Evolutionary conservation across 805 yeast genomes (phyloP).

Genomic region (Wickerhamomyces mucosus): DNA sequence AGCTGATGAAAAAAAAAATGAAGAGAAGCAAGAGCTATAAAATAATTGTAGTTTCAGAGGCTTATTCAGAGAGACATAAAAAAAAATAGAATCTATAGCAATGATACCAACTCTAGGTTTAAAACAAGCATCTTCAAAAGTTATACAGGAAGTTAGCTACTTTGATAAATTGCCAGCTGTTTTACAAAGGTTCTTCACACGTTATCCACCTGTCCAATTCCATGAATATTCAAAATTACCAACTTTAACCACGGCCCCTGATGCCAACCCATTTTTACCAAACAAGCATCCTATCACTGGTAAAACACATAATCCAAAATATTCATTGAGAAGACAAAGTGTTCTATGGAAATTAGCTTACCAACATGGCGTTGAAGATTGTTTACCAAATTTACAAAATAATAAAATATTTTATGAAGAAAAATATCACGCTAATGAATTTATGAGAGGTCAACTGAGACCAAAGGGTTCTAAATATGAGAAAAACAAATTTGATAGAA

Average conservation of each 20-base stretch:
- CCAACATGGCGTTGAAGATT: constrained; percentile 68
- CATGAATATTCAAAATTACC: constrained; percentile 56
- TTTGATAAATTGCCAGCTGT: constrained; percentile 58
- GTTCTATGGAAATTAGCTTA: constrained; percentile 77
- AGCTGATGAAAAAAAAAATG: no score
- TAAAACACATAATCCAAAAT: constrained; percentile 67
- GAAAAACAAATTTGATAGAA: constrained; percentile 49
- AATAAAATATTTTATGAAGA: constrained; percentile 68
- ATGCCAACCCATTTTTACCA: constrained; percentile 81
- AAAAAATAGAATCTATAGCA: no score
- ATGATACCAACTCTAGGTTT: constrained; percentile 20
- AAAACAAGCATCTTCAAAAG: constrained; percentile 10
- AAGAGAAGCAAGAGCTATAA: no score
- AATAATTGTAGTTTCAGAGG: background rate
- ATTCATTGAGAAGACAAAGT: constrained; percentile 73
- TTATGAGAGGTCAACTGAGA: constrained; percentile 64
- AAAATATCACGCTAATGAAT: constrained; percentile 57
- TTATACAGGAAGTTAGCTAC: constrained; percentile 29
- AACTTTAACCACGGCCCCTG: constrained; percentile 52
- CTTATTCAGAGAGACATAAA: no score
- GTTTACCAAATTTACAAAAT: constrained; percentile 48
- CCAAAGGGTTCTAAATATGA: constrained; percentile 84
- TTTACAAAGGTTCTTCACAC: constrained; percentile 65
- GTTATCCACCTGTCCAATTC: constrained; percentile 81
- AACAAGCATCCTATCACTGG: constrained; percentile 78